Conservation (phyloP, 805 yeast species). For the Cyberlindnera mycetangii region DNA sequence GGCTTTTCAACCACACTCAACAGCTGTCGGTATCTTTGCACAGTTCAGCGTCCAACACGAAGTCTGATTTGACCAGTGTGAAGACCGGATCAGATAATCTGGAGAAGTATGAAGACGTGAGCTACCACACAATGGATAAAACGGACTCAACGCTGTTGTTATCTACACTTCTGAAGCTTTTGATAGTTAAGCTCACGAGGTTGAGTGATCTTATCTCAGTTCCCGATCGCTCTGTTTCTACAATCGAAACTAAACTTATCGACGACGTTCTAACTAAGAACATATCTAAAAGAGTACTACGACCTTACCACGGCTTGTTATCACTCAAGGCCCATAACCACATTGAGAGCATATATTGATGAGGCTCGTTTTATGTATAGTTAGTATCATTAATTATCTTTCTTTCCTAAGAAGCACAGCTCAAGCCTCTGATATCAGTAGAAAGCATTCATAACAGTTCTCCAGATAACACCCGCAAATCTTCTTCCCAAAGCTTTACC, state of each 20-base stretch:
- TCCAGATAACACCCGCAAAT: conserved; percentile 39
- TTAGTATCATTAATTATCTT: neutral
- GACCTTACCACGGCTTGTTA: conserved; percentile 23
- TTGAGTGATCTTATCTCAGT: conserved; percentile 7
- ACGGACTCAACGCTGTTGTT: conserved; percentile 20
- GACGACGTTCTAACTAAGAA: conserved; percentile 24
- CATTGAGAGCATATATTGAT: conserved; percentile 11
- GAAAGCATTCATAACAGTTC: conserved; percentile 21
- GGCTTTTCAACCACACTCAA: conserved; percentile 17
- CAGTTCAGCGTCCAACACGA: neutral
- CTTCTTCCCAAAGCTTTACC: conserved; percentile 69
- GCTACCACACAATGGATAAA: neutral
- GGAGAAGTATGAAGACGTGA: neutral
- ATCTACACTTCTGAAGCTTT: conserved; percentile 16
- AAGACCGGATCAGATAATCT: neutral
- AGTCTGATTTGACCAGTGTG: conserved; percentile 1
- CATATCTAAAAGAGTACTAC: conserved; percentile 18
- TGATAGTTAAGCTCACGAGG: conserved; percentile 17
- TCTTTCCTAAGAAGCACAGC: too few species aligned
- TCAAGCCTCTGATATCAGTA: too few species aligned
- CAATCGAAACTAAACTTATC: conserved; percentile 18
- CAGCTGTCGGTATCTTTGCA: neutral
- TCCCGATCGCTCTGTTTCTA: neutral
- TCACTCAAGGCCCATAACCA: conserved; percentile 12
- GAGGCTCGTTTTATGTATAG: neutral